phyloP scores from a whole-genome alignment of 2,329 filamentous ascomycete species.

The Cladophialophora bantiana region DNA sequence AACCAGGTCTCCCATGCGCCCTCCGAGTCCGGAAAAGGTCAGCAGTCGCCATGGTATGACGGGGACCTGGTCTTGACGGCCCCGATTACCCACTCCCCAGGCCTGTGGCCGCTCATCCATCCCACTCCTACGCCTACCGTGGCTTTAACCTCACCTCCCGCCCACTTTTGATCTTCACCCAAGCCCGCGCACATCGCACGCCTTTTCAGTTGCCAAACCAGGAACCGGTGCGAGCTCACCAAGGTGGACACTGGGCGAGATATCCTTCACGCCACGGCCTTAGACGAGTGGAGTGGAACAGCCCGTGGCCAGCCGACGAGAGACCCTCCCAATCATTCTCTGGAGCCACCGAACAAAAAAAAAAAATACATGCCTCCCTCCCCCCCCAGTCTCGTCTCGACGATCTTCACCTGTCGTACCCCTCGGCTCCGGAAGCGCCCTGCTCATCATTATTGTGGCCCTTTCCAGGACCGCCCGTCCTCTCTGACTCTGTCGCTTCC shows the following conservation, averaged over 20 bases:
- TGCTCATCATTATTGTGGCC: conserved; percentile 23
- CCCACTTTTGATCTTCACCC: conserved; percentile 40
- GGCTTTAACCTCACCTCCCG: conserved; percentile 35
- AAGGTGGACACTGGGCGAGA: conserved; percentile 2
- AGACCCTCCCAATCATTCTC: conserved; percentile 16
- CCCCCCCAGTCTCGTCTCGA: conserved; percentile 15
- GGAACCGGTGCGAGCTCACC: conserved; percentile 14
- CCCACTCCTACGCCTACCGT: conserved; percentile 24
- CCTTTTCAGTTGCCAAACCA: conserved; percentile 23
- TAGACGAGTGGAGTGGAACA: conserved; percentile 21
- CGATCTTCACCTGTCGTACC: conserved; percentile 29
- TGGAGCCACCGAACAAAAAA: neutral
- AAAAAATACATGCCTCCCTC: neutral
- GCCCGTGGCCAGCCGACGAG: conserved; percentile 20
- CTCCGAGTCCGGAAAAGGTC: conserved; percentile 9
- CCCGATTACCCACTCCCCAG: conserved; percentile 12
- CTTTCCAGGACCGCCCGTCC: conserved; percentile 18
- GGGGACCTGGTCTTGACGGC: conserved; percentile 6
- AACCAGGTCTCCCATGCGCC: neutral
- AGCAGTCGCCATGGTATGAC: conserved; percentile 12
- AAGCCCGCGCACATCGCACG: conserved; percentile 35
- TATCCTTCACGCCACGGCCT: conserved; percentile 17
- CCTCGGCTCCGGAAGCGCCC: conserved; percentile 32
- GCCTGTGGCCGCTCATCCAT: conserved; percentile 20
- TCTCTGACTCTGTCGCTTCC: conserved; percentile 21